phyloP scores from a whole-genome alignment of 129 eudicot species.

The Tagetes erecta region DNA sequence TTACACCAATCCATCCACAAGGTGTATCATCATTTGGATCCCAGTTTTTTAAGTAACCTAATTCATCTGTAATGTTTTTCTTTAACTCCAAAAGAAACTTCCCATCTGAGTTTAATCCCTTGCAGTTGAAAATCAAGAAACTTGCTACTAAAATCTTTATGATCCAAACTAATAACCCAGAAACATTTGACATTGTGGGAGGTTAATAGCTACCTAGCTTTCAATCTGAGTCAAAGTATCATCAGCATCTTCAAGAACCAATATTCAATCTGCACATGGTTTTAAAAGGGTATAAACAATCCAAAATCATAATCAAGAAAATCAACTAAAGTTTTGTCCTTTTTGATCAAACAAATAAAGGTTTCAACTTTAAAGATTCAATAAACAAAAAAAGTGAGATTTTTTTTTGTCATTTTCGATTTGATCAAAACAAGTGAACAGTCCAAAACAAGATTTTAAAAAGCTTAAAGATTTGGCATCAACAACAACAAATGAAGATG shows the following conservation, averaged over 20 bases:
- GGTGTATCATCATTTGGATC: conserved; percentile 63
- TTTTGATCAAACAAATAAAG: conserved; percentile 19
- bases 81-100: conserved; percentile 62
- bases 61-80: conserved; percentile 50
- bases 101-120: conserved; percentile 79
- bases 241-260: conserved; percentile 20
- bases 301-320: conserved; percentile 14
- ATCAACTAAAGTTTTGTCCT: conserved; percentile 28
- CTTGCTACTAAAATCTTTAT: conserved; percentile 34
- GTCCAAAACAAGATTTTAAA: conserved; percentile 34
- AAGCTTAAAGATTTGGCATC: not conserved
- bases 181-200: conserved; percentile 42
- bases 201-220: conserved; percentile 11
- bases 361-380: conserved; percentile 14
- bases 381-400: conserved; percentile 21
- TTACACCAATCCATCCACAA: conserved; percentile 86
- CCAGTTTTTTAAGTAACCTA: conserved; percentile 57
- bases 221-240: conserved; percentile 12
- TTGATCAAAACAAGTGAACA: conserved; percentile 31
- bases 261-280: conserved; percentile 19
- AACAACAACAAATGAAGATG: conserved; percentile 3
- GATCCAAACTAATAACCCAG: conserved; percentile 29
- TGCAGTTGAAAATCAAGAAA: conserved; percentile 42
- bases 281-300: conserved; percentile 22
- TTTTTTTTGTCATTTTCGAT: conserved; percentile 34